phyloP scores from a whole-genome alignment of 768 basidiomycete species.

The Gloeostereum incarnatum region DNA sequence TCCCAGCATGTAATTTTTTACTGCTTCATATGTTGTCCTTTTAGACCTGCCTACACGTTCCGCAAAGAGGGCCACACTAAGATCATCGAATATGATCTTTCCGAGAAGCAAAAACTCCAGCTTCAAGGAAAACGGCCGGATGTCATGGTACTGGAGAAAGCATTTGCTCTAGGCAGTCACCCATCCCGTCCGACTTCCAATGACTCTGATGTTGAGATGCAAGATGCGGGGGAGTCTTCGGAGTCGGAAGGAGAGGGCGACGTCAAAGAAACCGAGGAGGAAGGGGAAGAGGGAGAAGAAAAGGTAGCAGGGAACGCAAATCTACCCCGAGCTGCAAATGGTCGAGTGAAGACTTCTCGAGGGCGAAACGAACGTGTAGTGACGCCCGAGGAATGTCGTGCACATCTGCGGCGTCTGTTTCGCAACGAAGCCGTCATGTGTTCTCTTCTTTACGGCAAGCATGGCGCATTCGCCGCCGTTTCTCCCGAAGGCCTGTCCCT shows the following conservation, averaged over 20 bases:
- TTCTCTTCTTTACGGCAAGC: slow-evolving; percentile 84
- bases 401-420: slow-evolving; percentile 87
- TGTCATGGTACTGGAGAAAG: slow-evolving; percentile 53
- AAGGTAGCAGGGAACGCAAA: slow-evolving; percentile 36
- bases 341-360: slow-evolving; percentile 63
- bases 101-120: slow-evolving; percentile 65
- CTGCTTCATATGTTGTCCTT: slow-evolving; percentile 4
- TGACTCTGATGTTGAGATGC: slow-evolving; percentile 23
- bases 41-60: slow-evolving; percentile 73
- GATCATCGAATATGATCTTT: slow-evolving; percentile 88
- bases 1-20: slow-evolving; percentile 1
- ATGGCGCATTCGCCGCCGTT: slow-evolving; percentile 72
- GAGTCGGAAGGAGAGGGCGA: slow-evolving; percentile 36
- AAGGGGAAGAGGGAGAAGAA: slow-evolving; percentile 36
- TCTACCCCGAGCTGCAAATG: slow-evolving; percentile 68
- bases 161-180: slow-evolving; percentile 16
- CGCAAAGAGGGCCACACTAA: slow-evolving; percentile 93
- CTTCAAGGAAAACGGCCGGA: slow-evolving; percentile 60
- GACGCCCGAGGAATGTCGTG: slow-evolving; percentile 86
- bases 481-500: slow-evolving; percentile 50
- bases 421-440: slow-evolving; percentile 75
- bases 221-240: slow-evolving; percentile 41
- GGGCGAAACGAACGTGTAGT: slow-evolving; percentile 89
- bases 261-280: slow-evolving; percentile 17
- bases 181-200: slow-evolving; percentile 15